Evolutionary conservation across 2,329 filamentous ascomycete genomes (phyloP).

Genomic region (Fusarium decemcellulare): DNA sequence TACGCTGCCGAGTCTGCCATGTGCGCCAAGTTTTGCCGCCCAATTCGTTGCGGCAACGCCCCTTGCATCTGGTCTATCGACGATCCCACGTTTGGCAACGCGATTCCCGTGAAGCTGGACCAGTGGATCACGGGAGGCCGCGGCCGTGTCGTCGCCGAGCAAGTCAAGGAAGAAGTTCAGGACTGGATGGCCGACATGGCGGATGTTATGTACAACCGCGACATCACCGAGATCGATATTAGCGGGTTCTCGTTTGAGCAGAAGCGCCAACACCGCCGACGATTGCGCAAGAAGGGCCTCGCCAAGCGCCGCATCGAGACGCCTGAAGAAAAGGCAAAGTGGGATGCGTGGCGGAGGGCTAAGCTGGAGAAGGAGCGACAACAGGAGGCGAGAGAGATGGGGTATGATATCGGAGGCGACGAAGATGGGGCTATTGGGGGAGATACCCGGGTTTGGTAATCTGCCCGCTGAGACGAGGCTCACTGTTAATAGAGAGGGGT

Average conservation of each 20-base stretch:
- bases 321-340: constrained; percentile 58
- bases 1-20: constrained; percentile 67
- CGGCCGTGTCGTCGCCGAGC: constrained; percentile 57
- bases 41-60: constrained; percentile 61
- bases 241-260: constrained; percentile 61
- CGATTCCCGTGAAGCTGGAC: constrained; percentile 74
- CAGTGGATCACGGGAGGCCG: constrained; percentile 70
- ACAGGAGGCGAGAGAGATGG: constrained; percentile 56
- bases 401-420: constrained; percentile 52
- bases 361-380: constrained; percentile 58
- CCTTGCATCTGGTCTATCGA: constrained; percentile 70
- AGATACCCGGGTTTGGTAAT: constrained; percentile 48
- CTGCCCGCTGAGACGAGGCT: neutral
- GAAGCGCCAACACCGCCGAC: constrained; percentile 64
- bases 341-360: constrained; percentile 61
- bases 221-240: constrained; percentile 61
- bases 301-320: constrained; percentile 52
- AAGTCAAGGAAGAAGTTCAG: constrained; percentile 58
- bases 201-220: constrained; percentile 61
- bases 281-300: constrained; percentile 64
- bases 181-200: constrained; percentile 64
- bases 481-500: neutral
- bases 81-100: constrained; percentile 72
- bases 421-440: constrained; percentile 50
- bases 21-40: constrained; percentile 69